phyloP scores from a whole-genome alignment of 768 basidiomycete species.

The Phlegmacium glaucopus region DNA sequence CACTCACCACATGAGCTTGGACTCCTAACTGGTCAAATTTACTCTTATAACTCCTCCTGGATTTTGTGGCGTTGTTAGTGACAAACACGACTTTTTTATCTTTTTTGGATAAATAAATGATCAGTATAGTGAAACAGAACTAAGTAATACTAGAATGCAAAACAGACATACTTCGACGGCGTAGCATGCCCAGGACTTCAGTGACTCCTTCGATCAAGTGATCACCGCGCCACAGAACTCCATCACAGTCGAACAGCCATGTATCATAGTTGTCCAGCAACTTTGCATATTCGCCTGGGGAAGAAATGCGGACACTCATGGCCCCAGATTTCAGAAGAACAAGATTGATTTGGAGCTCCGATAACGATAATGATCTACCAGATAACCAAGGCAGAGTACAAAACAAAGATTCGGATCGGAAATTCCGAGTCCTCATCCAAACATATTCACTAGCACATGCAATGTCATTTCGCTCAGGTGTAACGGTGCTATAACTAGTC shows the following conservation, averaged over 20 bases:
- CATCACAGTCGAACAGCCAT: conserved; percentile 96
- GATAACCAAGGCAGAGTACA: too few species aligned
- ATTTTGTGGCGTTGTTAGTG: conserved; percentile 97
- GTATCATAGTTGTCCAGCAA: conserved; percentile 77
- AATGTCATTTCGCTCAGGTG: too few species aligned
- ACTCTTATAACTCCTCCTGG: conserved; percentile 77
- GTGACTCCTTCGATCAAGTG: conserved; percentile 72
- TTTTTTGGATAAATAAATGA: conserved; percentile 24
- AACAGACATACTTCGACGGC: conserved; percentile 59
- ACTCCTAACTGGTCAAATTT: conserved; percentile 92
- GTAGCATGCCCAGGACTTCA: conserved; percentile 70
- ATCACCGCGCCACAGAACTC: conserved; percentile 90
- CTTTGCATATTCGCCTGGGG: conserved; percentile 41
- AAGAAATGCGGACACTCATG: conserved; percentile 37
- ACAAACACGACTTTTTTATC: conserved; percentile 89
- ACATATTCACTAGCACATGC: too few species aligned
- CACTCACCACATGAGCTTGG: conserved; percentile 76
- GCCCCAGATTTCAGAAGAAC: too few species aligned
- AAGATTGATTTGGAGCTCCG: too few species aligned
- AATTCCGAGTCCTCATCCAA: too few species aligned
- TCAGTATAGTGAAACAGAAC: conserved; percentile 7
- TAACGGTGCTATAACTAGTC: too few species aligned
- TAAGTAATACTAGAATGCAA: conserved; percentile 5
- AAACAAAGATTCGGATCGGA: too few species aligned
- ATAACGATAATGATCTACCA: too few species aligned